Base-by-base conservation (phyloP, 2,329 filamentous ascomycete species). In the Purpureocillium takamizusanense region DNA sequence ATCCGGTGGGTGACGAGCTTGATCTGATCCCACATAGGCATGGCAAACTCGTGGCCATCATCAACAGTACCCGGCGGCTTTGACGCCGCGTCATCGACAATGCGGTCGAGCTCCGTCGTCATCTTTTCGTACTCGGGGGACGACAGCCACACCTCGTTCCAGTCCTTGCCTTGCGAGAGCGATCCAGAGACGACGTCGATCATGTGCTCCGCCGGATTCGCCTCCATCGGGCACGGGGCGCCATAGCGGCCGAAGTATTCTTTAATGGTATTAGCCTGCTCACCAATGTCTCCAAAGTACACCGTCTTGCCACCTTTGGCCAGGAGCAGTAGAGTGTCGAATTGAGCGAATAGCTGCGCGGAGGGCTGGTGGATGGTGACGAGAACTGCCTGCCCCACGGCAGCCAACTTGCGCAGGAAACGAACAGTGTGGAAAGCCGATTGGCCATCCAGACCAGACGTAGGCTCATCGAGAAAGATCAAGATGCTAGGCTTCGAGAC, bases 131-230 rank as follows among this genome's bases (percentile, higher is more conserved):
- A 70, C 50, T 85, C 70, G 1, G 74, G 64, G 0, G 77, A 86
- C n/a, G 68, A 68, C 14, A 70, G 63, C 83, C 83, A 87, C 45
- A 85, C 72, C 29, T 83, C 67, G 51, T 79, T 81, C 81, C 79
- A 86, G 52, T 85, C 72, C 32, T 46, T 66, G 49, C 49, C 59
- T 38, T 60, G 64, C 0, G 66, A 69, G 1, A 71, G 51, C 28
- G 59, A 54, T 1, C 74, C 73, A 2, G 73, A 72, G 12, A 72
- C 68, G 14, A 72, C 67, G 36, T 74, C 69, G 37, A 88, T 74
- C 78, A 88, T 86, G 65, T 80, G 84, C 55, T 88, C 83, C 1
- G 83, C 83, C 2, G 81, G 81, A 49, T 88, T 88, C 14, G 74
- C 76, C 1, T 76, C 72, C 0, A 63, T 46, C 1, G 73, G 70